Evolutionary conservation across 257 asterid genomes (phyloP).

Genomic region (Nicotiana sylvestris): DNA sequence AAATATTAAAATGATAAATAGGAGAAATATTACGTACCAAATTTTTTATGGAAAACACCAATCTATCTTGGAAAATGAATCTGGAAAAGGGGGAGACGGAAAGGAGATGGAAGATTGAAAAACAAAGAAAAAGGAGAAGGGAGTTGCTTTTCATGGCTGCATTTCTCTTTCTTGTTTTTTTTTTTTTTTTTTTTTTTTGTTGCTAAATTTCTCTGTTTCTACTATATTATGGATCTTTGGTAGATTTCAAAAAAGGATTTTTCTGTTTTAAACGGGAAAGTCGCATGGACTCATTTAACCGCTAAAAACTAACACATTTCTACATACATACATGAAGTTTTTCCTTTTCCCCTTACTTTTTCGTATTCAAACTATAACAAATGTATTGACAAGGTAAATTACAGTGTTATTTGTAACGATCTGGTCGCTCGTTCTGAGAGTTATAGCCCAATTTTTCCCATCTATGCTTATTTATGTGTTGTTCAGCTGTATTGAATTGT

Average conservation of each 20-base stretch:
- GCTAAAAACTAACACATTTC: conserved; percentile 12
- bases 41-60: not conserved
- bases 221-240: not conserved
- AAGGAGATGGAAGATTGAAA: not conserved
- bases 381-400: too few species aligned
- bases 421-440: too few species aligned
- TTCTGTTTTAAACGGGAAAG: conserved; percentile 32
- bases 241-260: not conserved
- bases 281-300: conserved; percentile 21
- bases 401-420: too few species aligned
- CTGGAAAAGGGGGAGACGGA: not conserved
- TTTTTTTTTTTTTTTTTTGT: not conserved
- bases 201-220: not conserved
- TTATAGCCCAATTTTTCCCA: too few species aligned
- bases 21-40: conserved; percentile 10
- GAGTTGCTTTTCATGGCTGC: not conserved
- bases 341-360: not conserved
- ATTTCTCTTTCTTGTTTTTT: not conserved
- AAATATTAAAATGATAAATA: not conserved
- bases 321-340: not conserved
- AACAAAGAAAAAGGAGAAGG: not conserved
- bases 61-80: not conserved
- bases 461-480: too few species aligned
- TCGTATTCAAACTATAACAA: not conserved
- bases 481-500: too few species aligned